phyloP scores from a whole-genome alignment of 805 yeast species.

The Starmera amethionina region DNA sequence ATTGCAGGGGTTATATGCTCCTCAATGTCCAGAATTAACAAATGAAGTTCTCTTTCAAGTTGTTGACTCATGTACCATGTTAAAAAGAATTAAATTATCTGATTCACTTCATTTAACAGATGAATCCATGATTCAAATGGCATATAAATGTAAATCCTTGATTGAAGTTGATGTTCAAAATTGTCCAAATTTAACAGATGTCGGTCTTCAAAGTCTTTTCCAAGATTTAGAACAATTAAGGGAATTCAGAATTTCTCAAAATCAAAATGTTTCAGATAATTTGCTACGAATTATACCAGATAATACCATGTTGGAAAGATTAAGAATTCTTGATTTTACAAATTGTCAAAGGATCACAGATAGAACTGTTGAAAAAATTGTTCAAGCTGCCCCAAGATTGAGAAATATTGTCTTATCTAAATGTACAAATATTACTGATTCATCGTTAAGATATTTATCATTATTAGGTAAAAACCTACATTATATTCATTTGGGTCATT shows the following conservation, averaged over 20 bases:
- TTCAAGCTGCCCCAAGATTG: constrained; percentile 70
- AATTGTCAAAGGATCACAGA: constrained; percentile 78
- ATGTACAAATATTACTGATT: constrained; percentile 80
- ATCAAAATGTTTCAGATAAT: constrained; percentile 57
- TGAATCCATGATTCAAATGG: constrained; percentile 46
- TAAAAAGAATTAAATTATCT: constrained; percentile 76
- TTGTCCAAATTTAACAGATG: constrained; percentile 64
- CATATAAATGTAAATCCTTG: constrained; percentile 63
- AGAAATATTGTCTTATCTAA: constrained; percentile 85
- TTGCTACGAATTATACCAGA: constrained; percentile 48
- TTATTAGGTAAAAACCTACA: constrained; percentile 72
- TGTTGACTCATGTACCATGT: constrained; percentile 54
- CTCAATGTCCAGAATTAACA: constrained; percentile 67
- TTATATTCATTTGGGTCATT: constrained; percentile 89
- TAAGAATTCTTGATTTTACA: constrained; percentile 79
- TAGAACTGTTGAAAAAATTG: constrained; percentile 61
- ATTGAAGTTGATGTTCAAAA: constrained; percentile 88
- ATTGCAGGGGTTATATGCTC: constrained; percentile 84
- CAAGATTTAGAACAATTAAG: constrained; percentile 59
- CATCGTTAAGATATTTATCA: constrained; percentile 61
- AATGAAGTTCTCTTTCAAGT: constrained; percentile 53
- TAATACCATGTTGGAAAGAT: constrained; percentile 42
- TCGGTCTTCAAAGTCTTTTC: constrained; percentile 48
- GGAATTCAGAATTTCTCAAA: constrained; percentile 75
- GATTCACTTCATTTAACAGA: constrained; percentile 62